These are phyloP conservation scores for Dictyostelium brefeldianum DNA, from an alignment of 78 protist species.

Conservation along the genomic window DNA sequence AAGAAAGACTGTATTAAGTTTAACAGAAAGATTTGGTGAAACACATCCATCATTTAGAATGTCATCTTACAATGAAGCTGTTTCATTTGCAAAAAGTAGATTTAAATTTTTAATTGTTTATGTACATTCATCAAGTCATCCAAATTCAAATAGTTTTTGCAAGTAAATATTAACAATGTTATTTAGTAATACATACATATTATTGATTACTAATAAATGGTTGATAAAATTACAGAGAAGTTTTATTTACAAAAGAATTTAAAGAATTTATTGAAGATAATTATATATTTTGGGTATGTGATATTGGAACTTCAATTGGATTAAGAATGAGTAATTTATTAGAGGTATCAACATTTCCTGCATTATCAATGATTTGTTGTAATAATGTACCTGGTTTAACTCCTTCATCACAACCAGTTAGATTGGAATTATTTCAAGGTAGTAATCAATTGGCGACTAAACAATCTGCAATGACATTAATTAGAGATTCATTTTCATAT, in stretches of 20 bases:
- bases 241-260: constrained; percentile 51
- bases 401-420: neutral
- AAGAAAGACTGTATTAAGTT: neutral
- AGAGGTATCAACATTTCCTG: constrained; percentile 54
- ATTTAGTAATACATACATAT: neutral
- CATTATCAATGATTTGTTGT: constrained; percentile 34
- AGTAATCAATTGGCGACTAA: neutral
- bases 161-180: constrained; percentile 23
- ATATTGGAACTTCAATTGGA: constrained; percentile 27
- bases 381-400: constrained; percentile 48
- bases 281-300: constrained; percentile 74
- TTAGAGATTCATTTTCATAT: neutral
- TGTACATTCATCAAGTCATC: constrained; percentile 50
- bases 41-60: constrained; percentile 49
- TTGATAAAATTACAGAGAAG: neutral
- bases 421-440: constrained; percentile 43
- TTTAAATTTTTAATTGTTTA: constrained; percentile 64
- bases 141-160: constrained; percentile 51
- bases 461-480: neutral
- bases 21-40: constrained; percentile 36
- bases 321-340: constrained; percentile 17
- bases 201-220: neutral
- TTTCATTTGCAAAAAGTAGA: constrained; percentile 34
- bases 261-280: constrained; percentile 45
- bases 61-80: constrained; percentile 50